phyloP scores from a whole-genome alignment of 805 yeast species.

The Yueomyces sp. region DNA sequence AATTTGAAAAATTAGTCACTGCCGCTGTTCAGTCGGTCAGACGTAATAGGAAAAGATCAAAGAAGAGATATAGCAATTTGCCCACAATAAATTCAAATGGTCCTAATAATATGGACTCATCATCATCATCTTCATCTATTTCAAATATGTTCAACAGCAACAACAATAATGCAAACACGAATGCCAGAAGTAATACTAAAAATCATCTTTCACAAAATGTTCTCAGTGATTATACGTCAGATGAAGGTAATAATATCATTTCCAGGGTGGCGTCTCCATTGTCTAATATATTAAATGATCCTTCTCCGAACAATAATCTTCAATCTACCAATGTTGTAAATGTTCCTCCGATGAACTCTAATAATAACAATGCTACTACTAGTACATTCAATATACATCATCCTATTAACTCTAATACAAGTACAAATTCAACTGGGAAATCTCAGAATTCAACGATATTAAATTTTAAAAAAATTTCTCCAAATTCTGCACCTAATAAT shows the following conservation, averaged over 20 bases:
- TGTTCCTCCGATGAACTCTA: no score
- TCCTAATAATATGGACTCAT: slow-evolving; percentile 3
- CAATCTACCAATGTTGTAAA: background rate
- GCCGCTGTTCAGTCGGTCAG: slow-evolving; percentile 92
- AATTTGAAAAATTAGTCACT: slow-evolving; percentile 79
- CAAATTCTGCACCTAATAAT: background rate
- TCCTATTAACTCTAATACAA: background rate
- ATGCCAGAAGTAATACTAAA: background rate
- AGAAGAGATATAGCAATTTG: slow-evolving; percentile 18
- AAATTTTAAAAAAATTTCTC: no score
- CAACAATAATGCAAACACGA: background rate
- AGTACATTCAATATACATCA: background rate
- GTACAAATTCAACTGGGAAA: background rate
- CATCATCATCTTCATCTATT: slow-evolving; percentile 1
- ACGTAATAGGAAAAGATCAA: slow-evolving; percentile 65
- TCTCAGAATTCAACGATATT: no score
- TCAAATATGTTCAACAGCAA: background rate
- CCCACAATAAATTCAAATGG: slow-evolving; percentile 1
- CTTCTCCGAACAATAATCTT: background rate
- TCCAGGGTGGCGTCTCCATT: background rate
- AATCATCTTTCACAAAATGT: background rate
- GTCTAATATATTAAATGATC: background rate
- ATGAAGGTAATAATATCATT: background rate
- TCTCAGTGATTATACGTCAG: background rate
- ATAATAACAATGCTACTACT: no score